Percentiles rank a stretch among this genome's conserved stretches.
Evolutionary conservation across 1,284 basidiomycete genomes (phyloP).

Genomic region (Acaromyces ingoldii): DNA sequence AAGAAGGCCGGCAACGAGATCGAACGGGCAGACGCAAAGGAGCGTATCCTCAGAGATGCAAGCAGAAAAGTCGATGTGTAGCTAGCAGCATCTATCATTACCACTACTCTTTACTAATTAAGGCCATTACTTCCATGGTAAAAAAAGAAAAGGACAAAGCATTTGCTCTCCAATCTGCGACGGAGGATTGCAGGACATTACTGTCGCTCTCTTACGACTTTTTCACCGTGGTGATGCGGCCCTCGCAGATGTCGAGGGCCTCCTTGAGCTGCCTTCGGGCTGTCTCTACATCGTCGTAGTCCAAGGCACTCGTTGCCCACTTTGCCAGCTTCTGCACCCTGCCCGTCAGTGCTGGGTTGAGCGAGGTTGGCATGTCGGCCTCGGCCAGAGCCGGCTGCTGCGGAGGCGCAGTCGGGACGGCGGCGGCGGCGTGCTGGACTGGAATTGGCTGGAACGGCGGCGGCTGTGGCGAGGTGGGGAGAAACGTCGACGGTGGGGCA

Average conservation of each 20-base stretch:
- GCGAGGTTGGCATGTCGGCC: slow-evolving; percentile 64
- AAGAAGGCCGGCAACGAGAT: slow-evolving; percentile 45
- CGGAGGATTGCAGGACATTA: too few species aligned
- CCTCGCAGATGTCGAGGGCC: slow-evolving; percentile 41
- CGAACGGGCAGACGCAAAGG: slow-evolving; percentile 59
- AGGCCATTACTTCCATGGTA: too few species aligned
- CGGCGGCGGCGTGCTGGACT: slow-evolving; percentile 19
- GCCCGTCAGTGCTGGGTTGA: slow-evolving; percentile 19
- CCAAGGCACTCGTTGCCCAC: slow-evolving; percentile 43
- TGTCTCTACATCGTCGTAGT: slow-evolving; percentile 48
- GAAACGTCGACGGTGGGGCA: slow-evolving; percentile 56
- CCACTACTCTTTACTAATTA: too few species aligned
- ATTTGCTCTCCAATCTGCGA: too few species aligned
- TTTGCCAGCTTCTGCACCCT: slow-evolving; percentile 42
- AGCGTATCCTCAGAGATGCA: slow-evolving; percentile 72
- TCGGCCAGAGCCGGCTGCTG: neutral
- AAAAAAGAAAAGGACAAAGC: too few species aligned
- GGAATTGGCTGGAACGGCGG: slow-evolving; percentile 55
- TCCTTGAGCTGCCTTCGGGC: slow-evolving; percentile 36
- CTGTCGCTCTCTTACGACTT: neutral
- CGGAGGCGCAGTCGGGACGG: neutral
- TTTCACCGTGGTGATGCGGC: slow-evolving; percentile 1
- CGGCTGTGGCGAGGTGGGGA: slow-evolving; percentile 55
- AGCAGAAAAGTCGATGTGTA: slow-evolving; percentile 62
- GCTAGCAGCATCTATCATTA: too few species aligned